Evolutionary conservation across 805 yeast species (phyloP), one percentile per base, ranked within the genome.

Genomic region (Candida gorgasii): DNA sequence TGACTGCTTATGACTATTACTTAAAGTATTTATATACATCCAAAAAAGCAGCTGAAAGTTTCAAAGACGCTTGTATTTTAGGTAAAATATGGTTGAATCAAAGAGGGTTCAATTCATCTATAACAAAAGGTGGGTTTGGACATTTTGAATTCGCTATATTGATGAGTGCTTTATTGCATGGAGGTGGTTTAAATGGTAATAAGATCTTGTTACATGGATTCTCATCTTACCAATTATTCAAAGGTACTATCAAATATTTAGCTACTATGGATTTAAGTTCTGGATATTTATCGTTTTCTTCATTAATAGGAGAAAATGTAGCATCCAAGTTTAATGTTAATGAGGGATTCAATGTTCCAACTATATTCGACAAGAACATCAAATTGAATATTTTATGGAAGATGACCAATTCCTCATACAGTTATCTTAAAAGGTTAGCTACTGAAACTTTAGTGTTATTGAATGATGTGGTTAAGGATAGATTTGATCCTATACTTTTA

Each of bases 21-120:
- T 71, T 89, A 56, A 83, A 86, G 59, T 86, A 77, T 55, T 67
- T 93, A 27, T 87, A 89, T 62, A 80, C 86, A 30, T 74, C 86
- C 14, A 82, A 85, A 52, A 86, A 85, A 59, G 67, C 83, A 4
- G 78, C 95, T 2, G 90, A 86, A 41, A 80, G 88, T 11, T 93
- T 89, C 63, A 79, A 79, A 49, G 96, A 90, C 53, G 97, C 99
- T 1, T 81, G 89, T 49, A 78, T 83, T 6, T 72, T 93, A 40
- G 97, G 97, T 3, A 76, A 90, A 48, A 67, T 93, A 42, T 93
- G 99, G 99, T 73, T 93, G 31, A 75, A 79, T 38, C 98, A 93
- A 64, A 76, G 96, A 50, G 96, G 95, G 0, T 79, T 89, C 45
- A 73, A 78, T 8, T 80, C 95, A 0, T 63, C 76, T 12, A 58